Base-by-base conservation (phyloP, 805 yeast species). In the Candida krabiensis region DNA sequence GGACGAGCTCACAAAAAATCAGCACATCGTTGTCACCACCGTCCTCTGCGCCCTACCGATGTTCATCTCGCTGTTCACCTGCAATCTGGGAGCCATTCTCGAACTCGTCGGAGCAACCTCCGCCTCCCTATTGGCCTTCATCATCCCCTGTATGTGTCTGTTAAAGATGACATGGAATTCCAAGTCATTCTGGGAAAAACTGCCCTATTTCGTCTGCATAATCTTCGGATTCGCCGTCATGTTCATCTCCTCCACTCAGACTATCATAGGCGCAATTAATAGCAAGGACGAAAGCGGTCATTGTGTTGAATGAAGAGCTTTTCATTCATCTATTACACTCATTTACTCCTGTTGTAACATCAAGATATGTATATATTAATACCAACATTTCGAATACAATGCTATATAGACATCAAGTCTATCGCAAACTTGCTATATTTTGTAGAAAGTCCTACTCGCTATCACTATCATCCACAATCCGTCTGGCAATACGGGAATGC, bases 101-200 rank as follows among this genome's bases (percentile, higher is more conserved):
- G 97, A 91, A 56, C 70, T 90, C 3, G 89, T 88, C 22, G 98
- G 98, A 2, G 90, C 96, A 0, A 84, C 96, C 0, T 84, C 96
- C 0, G 97, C 97, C 0, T 87, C 95, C 14, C 68, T 86, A 26
- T 82, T 91, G 83, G 97, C 98, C 0, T 90, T 86, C 57, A 87
- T 90, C 16, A 65, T 90, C 13, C 98, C 98, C 0, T 96, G 96
- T 3, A 58, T 83, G 58, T 90, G 96, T 52, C 85, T 74, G 52
- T 60, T 88, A 44, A 79, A 82, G 45, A 71, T 90, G 52, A 75
- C 88, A 0, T 66, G 67, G 47, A 65, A 55, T 37, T 64, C 50
- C 43, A 77, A 70, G 50, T 45, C 67, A 29, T 41, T 40, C 28
- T 41, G 45, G 31, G 73, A 77, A 40, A 79, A 75, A 35, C 27